Conservation (phyloP, 75 land plant genomes). For the Chamaecyparis obtusa region DNA sequence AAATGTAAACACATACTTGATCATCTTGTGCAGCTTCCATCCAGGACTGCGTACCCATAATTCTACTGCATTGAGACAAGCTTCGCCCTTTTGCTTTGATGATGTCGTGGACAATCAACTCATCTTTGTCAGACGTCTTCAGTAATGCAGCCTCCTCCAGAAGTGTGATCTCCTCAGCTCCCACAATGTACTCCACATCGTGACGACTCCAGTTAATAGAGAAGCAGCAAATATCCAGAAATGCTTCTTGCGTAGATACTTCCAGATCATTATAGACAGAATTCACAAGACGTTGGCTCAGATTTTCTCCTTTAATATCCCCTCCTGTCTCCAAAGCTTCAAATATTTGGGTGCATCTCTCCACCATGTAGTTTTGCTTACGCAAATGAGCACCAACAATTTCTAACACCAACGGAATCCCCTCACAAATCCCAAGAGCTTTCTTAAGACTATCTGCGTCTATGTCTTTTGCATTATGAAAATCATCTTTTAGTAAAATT, state of each 20-base stretch:
- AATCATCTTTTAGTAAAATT: neutral
- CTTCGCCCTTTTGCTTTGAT: neutral
- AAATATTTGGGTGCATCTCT: no score
- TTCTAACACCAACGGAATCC: no score
- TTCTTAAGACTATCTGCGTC: neutral
- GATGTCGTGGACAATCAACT: no score
- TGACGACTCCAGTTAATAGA: neutral
- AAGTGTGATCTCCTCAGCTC: neutral
- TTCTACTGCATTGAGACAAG: neutral
- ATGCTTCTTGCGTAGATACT: no score
- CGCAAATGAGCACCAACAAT: no score
- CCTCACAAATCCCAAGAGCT: no score
- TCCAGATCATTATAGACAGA: no score
- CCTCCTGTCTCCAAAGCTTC: neutral
- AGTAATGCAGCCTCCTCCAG: neutral
- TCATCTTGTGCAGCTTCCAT: neutral
- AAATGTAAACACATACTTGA: no score
- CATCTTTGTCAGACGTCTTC: neutral
- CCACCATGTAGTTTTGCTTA: no score
- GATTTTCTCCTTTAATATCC: neutral
- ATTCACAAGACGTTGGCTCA: no score
- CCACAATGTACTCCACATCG: neutral
- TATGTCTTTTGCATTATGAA: neutral
- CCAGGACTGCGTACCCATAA: neutral
- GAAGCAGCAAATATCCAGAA: no score